A percentile compares a stretch with the other conserved stretches of the same genome.
These are phyloP conservation scores for Termitomyces bulborhizus DNA, from an alignment of 768 basidiomycete species.

Conservation along the genomic window DNA sequence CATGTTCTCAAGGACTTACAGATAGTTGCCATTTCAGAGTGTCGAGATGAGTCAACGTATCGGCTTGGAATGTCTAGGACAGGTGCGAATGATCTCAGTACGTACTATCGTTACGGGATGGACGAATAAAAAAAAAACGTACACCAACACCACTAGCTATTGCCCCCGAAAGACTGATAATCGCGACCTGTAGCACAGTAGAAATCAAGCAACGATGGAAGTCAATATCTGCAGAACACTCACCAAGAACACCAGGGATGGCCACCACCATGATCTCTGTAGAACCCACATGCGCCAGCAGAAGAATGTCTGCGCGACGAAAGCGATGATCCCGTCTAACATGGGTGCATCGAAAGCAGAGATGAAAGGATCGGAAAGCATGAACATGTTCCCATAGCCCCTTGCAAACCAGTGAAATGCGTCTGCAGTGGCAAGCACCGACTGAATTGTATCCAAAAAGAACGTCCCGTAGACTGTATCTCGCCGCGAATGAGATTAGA, in stretches of 20 bases:
- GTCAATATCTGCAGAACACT: neutral
- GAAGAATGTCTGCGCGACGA: constrained; percentile 6
- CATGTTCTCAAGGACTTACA: neutral
- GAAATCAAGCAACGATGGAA: neutral
- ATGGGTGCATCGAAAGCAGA: constrained; percentile 8
- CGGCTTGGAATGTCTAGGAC: constrained; percentile 1
- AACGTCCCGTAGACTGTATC: constrained; percentile 1
- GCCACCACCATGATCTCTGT: constrained; percentile 5
- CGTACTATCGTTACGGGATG: neutral
- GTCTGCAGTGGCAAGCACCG: constrained; percentile 1
- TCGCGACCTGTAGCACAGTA: neutral
- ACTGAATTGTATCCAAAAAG: neutral
- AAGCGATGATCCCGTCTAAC: constrained; percentile 11
- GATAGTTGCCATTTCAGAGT: constrained; percentile 10
- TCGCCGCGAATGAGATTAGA: neutral
- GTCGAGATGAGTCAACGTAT: constrained; percentile 2
- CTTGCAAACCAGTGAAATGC: constrained; percentile 8
- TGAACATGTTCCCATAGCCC: constrained; percentile 2
- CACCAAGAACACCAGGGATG: neutral
- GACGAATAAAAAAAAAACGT: neutral
- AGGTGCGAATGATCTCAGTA: neutral
- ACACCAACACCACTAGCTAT: constrained; percentile 9
- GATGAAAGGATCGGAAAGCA: constrained; percentile 9
- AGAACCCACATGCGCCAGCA: constrained; percentile 9
- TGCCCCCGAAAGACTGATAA: constrained; percentile 5